Conservation (phyloP, 179 eudicot genomes). For the Drosera spatulata region DNA sequence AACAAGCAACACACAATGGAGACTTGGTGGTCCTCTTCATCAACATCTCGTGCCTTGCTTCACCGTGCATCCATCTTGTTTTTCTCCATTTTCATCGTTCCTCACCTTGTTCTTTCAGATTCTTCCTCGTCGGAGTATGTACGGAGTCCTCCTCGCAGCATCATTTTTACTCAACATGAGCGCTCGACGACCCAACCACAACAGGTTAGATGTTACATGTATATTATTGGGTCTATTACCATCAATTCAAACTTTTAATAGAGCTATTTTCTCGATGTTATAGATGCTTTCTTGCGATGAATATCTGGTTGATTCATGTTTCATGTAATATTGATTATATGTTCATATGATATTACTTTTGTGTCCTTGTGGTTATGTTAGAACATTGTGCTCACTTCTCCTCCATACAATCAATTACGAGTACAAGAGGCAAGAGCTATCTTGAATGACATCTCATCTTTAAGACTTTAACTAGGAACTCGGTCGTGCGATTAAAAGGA, state of each 20-base stretch:
- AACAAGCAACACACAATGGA: slow-evolving; percentile 1
- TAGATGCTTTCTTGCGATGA: too few relatives aligned
- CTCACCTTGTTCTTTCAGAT: neutral
- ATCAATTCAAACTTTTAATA: neutral
- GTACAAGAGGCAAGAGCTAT: too few relatives aligned
- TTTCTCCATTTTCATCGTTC: neutral
- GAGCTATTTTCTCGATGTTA: neutral
- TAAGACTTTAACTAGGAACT: too few relatives aligned
- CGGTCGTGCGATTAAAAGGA: too few relatives aligned
- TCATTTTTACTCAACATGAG: slow-evolving; percentile 10
- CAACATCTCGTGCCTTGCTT: neutral
- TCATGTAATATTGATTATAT: too few relatives aligned
- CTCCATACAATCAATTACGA: too few relatives aligned
- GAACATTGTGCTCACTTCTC: too few relatives aligned
- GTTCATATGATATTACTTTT: too few relatives aligned
- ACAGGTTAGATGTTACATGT: slow-evolving; percentile 9
- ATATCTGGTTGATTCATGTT: too few relatives aligned
- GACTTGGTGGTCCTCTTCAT: slow-evolving; percentile 9
- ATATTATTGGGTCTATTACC: neutral
- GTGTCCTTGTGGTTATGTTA: too few relatives aligned
- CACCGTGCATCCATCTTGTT: slow-evolving; percentile 3
- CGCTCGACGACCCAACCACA: slow-evolving; percentile 19
- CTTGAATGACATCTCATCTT: too few relatives aligned
- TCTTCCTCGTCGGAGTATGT: slow-evolving; percentile 11
- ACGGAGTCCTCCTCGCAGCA: slow-evolving; percentile 14